A percentile compares a stretch with the other conserved stretches of the same genome.
These are phyloP conservation scores for Chytriomyces sp. DNA, from an alignment of 192 early-diverging fungal species.

Conservation along the genomic window DNA sequence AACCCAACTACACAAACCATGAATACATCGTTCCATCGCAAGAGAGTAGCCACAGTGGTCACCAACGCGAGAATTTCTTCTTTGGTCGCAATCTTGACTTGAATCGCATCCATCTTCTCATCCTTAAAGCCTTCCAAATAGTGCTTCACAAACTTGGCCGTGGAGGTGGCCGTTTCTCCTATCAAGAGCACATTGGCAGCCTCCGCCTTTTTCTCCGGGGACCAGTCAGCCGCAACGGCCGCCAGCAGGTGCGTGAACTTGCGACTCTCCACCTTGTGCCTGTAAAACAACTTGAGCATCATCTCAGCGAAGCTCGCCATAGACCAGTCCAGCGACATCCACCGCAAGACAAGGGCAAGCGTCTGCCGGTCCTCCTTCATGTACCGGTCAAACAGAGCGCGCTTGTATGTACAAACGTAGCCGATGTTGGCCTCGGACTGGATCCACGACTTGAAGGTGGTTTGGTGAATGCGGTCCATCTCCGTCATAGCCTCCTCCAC, in stretches of 20 bases:
- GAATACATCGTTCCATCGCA: constrained; percentile 24
- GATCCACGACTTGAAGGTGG: constrained; percentile 36
- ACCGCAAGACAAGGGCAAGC: constrained; percentile 17
- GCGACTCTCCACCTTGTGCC: neutral
- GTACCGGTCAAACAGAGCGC: constrained; percentile 3
- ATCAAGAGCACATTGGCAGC: constrained; percentile 34
- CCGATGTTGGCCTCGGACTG: constrained; percentile 31
- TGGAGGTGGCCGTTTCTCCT: constrained; percentile 20
- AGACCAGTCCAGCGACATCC: constrained; percentile 30
- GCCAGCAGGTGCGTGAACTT: constrained; percentile 17
- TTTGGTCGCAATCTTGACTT: neutral
- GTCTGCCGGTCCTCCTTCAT: constrained; percentile 16
- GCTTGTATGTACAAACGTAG: constrained; percentile 38
- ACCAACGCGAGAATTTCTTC: constrained; percentile 2
- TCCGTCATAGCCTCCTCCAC: constrained; percentile 34
- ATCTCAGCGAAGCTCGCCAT: constrained; percentile 31
- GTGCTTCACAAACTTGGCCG: constrained; percentile 27
- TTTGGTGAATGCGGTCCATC: constrained; percentile 35
- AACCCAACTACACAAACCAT: constrained; percentile 8
- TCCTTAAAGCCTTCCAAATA: constrained; percentile 11
- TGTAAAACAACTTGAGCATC: constrained; percentile 39
- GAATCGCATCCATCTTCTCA: neutral
- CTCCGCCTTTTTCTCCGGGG: constrained; percentile 14
- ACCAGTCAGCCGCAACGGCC: constrained; percentile 13
- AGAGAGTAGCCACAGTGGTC: neutral